Percentiles rank a stretch among this genome's conserved stretches.
Conservation (phyloP, 2,329 filamentous ascomycete genomes). For the Stachybotrys chlorohalonatus region DNA sequence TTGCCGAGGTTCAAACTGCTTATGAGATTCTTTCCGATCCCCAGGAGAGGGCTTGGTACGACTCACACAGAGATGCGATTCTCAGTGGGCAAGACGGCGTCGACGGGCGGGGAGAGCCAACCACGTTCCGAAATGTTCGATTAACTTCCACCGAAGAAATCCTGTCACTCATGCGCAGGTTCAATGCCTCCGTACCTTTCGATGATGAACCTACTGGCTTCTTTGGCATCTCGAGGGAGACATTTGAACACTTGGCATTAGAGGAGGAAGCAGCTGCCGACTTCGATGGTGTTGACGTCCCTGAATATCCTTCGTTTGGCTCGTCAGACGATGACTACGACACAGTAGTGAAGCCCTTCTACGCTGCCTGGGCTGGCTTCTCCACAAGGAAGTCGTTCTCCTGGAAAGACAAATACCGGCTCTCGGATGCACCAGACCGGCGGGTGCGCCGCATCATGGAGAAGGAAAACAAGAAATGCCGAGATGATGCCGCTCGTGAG, state of each 20-base stretch:
- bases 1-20: slow-evolving; percentile 86
- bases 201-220: slow-evolving; percentile 75
- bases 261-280: slow-evolving; percentile 73
- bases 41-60: slow-evolving; percentile 96
- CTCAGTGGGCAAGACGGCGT: slow-evolving; percentile 53
- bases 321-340: slow-evolving; percentile 66
- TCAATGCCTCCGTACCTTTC: slow-evolving; percentile 70
- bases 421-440: slow-evolving; percentile 81
- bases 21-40: slow-evolving; percentile 95
- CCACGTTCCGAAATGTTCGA: slow-evolving; percentile 58
- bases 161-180: slow-evolving; percentile 66
- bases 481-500: slow-evolving; percentile 74
- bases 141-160: slow-evolving; percentile 78
- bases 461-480: slow-evolving; percentile 80
- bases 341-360: slow-evolving; percentile 70
- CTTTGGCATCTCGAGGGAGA: slow-evolving; percentile 67
- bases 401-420: slow-evolving; percentile 80
- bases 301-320: slow-evolving; percentile 78
- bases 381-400: slow-evolving; percentile 76
- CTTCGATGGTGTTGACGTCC: slow-evolving; percentile 50
- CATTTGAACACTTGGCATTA: slow-evolving; percentile 69
- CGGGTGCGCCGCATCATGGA: slow-evolving; percentile 79
- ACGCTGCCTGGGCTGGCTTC: slow-evolving; percentile 71
- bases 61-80: slow-evolving; percentile 83
- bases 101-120: slow-evolving; percentile 36